Conservation (phyloP, 31 red algal species). For the Pterothamnion heteromorphum region DNA sequence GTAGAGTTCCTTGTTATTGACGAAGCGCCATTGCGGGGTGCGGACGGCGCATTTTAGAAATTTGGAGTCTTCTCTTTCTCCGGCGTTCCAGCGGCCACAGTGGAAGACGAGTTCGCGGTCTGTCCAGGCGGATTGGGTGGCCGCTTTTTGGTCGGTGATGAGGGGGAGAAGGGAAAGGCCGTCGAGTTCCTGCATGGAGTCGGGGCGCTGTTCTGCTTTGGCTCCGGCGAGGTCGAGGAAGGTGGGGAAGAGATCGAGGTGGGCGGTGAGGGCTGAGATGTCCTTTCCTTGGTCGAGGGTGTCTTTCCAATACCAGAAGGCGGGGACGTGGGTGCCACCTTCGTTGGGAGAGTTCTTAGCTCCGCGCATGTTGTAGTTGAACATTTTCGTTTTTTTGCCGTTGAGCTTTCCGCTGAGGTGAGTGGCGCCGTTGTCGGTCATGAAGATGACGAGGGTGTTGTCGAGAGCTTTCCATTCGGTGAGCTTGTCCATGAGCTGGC, state of each 20-base stretch:
- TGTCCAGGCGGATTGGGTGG: too few species aligned
- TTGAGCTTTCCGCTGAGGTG: too few species aligned
- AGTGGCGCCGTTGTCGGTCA: neutral
- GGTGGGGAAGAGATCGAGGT: neutral
- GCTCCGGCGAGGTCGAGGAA: neutral
- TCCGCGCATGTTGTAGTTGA: neutral
- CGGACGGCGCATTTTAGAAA: neutral
- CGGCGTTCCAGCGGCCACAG: neutral
- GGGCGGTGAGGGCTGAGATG: neutral
- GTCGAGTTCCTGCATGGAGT: neutral
- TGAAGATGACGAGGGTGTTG: slow-evolving; percentile 5
- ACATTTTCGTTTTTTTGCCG: neutral
- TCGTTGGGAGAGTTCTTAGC: neutral
- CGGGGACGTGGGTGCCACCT: neutral
- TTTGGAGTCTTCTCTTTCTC: neutral
- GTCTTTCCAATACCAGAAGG: neutral
- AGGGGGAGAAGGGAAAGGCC: neutral
- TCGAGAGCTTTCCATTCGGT: neutral
- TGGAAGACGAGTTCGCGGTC: neutral
- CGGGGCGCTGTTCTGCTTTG: neutral
- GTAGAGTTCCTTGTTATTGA: neutral
- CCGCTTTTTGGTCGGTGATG: neutral
- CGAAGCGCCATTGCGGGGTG: neutral
- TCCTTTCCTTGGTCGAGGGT: neutral
- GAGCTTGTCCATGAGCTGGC: neutral